Conservation (phyloP, 116 monocot genomes). For the Phalaenopsis hybrid region DNA sequence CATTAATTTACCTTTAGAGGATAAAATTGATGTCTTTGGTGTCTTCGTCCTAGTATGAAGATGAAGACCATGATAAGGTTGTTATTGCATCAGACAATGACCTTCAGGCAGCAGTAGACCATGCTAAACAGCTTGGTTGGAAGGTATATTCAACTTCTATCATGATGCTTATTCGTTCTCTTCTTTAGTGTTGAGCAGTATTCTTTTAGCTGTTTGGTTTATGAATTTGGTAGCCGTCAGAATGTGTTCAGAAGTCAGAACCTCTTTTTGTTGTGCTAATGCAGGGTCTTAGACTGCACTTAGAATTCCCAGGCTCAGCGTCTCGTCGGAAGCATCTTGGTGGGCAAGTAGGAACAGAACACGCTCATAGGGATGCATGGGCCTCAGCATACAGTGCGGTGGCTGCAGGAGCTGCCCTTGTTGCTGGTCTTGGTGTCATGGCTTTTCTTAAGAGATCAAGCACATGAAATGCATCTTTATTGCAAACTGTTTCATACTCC, state of each 20-base stretch:
- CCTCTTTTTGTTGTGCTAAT: not conserved
- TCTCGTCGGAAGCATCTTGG: conserved; percentile 16
- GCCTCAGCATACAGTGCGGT: conserved; percentile 77
- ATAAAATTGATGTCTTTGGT: too few species aligned
- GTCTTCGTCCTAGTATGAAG: too few species aligned
- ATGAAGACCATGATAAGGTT: too few species aligned
- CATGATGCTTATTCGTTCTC: not conserved
- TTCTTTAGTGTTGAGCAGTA: not conserved
- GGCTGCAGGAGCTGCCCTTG: conserved; percentile 85
- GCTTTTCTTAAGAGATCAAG: conserved; percentile 70
- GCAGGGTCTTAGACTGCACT: conserved; percentile 68
- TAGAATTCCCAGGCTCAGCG: conserved; percentile 48
- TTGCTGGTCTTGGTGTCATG: conserved; percentile 83
- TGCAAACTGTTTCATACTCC: too few species aligned
- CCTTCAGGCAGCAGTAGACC: conserved; percentile 79
- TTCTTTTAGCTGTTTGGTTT: not conserved
- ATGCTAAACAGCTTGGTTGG: conserved; percentile 74
- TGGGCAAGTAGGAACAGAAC: conserved; percentile 28
- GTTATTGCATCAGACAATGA: conserved; percentile 83
- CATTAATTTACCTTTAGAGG: too few species aligned
- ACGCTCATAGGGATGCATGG: conserved; percentile 71
- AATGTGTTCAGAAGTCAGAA: not conserved
- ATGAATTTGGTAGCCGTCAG: not conserved
- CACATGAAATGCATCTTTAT: conserved; percentile 5
- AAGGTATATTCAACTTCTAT: conserved; percentile 43